A percentile compares a stretch with the other conserved stretches of the same genome.
These are phyloP conservation scores for Brasilioporus rufonigricans DNA, from an alignment of 768 basidiomycete genomes.

Conservation along the genomic window DNA sequence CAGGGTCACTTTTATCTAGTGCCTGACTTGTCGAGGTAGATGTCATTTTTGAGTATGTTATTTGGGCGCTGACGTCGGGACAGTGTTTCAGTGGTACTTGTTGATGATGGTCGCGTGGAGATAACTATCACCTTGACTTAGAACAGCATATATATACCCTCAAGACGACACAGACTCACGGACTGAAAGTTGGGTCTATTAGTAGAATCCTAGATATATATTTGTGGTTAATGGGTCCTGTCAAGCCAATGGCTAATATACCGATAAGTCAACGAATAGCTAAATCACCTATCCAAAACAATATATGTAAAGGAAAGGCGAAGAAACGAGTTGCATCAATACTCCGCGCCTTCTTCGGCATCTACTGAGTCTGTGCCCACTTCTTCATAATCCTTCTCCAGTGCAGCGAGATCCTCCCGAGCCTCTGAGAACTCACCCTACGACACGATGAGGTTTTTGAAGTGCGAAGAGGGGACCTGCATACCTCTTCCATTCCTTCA, in stretches of 20 bases:
- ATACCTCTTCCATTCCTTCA: constrained; percentile 97
- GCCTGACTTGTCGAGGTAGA: constrained; percentile 66
- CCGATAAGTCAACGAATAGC: constrained; percentile 9
- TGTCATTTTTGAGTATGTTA: neutral
- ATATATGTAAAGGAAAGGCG: neutral
- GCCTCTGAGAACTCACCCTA: constrained; percentile 97
- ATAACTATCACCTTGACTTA: constrained; percentile 17
- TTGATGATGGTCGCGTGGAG: constrained; percentile 40
- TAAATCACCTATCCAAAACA: constrained; percentile 3
- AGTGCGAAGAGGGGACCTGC: constrained; percentile 10
- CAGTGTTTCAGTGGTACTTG: constrained; percentile 31
- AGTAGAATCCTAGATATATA: constrained; percentile 6
- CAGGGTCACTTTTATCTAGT: constrained; percentile 51
- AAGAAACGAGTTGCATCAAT: constrained; percentile 33
- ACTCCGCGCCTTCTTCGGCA: constrained; percentile 56
- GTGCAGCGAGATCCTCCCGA: constrained; percentile 94
- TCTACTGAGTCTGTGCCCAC: constrained; percentile 78
- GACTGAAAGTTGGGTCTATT: neutral
- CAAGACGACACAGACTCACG: neutral
- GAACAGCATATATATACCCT: neutral
- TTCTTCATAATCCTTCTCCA: constrained; percentile 95
- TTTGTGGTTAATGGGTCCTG: neutral
- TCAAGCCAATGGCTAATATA: constrained; percentile 11
- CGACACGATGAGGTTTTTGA: constrained; percentile 7
- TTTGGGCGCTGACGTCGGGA: neutral